These are phyloP conservation scores for Cornus suecica DNA, from an alignment of 148 eudicot genomes.

Conservation along the genomic window DNA sequence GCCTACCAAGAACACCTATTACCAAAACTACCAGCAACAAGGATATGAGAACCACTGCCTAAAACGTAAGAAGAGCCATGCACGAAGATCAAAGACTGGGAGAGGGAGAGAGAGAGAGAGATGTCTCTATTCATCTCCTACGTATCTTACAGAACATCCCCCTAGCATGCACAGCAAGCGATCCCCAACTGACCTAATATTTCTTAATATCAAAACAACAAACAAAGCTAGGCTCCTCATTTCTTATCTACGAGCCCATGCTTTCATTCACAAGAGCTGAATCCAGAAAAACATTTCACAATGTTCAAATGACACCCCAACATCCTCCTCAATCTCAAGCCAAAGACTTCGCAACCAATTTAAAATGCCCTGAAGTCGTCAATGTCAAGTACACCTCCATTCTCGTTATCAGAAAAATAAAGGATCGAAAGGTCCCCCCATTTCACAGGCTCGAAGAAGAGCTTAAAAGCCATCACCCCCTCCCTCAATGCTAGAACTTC, in stretches of 20 bases:
- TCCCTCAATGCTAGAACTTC: no score
- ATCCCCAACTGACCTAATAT: background rate
- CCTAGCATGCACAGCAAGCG: background rate
- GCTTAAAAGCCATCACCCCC: no score
- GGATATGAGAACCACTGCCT: background rate
- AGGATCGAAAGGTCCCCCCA: no score
- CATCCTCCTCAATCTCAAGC: background rate
- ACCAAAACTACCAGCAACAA: background rate
- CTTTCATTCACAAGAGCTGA: no score
- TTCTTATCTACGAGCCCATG: background rate
- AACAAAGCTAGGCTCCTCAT: background rate
- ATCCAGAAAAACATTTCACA: no score
- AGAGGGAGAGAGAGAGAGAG: no score
- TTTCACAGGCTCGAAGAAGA: background rate
- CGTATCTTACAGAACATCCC: background rate
- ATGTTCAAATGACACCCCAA: no score
- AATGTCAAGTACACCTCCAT: background rate
- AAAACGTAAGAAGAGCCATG: background rate
- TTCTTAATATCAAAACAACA: background rate
- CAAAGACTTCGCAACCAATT: background rate
- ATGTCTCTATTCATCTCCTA: background rate
- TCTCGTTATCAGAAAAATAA: background rate
- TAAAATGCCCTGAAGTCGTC: no score
- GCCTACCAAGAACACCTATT: background rate
- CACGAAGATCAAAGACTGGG: background rate